Evolutionary conservation across 768 basidiomycete species (phyloP), one percentile per base, ranked within the genome.

Genomic region (Collybiopsis luxurians): DNA sequence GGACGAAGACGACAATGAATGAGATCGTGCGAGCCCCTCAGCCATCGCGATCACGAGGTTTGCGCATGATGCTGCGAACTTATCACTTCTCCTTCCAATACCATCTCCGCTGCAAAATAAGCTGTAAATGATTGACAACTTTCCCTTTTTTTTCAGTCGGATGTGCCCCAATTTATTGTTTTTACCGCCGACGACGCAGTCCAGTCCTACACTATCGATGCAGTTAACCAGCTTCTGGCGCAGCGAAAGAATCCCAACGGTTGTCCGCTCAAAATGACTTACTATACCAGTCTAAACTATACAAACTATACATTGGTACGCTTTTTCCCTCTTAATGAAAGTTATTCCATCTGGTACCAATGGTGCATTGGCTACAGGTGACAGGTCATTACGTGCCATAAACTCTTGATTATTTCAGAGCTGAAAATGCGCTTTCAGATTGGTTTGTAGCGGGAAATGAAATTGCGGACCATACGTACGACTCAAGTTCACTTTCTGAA

Each of bases 381-480:
- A 23, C 31, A 40, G 43, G 48, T 53, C n/a, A n/a, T n/a, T n/a
- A n/a, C n/a, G n/a, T n/a, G n/a, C n/a, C n/a, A n/a, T n/a, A n/a
- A n/a, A n/a, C n/a, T n/a, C n/a, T n/a, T n/a, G n/a, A n/a, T n/a
- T n/a, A n/a, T n/a, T n/a, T n/a, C n/a, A 44, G 40, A 57, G 48
- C 40, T 55, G 44, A 15, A n/a, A n/a, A n/a, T n/a, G n/a, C 36
- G 24, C 52, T 40, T 59, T 19, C 75, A 74, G 87, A 90, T 67
- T 90, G 86, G 87, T 91, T 73, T 67, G 88, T 90, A 28, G 86
- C 85, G 3, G 90, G 90, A 21, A 91, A 91, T 66, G 90, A 92
- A 67, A 90, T 92, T 61, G 87, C 86, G 28, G 87, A 89, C 71
- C 85, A 87, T 66, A 86, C 87, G 82, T 86, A 69, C 63, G 82